Conservation (phyloP, 2,329 filamentous ascomycete species). For the Nemania diffusa region DNA sequence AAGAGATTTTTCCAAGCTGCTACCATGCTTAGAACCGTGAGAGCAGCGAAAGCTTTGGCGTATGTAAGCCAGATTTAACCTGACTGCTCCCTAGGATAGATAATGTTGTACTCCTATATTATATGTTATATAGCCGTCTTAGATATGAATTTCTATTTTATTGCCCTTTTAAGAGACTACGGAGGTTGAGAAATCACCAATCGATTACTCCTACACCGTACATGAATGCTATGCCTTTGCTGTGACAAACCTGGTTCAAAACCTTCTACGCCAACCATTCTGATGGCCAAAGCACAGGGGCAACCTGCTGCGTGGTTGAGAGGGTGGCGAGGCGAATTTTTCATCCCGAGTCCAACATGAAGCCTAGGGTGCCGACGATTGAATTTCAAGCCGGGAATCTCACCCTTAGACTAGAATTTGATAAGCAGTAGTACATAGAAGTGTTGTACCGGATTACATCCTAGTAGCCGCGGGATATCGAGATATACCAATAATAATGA, state of each 20-base stretch:
- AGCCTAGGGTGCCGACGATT: background rate
- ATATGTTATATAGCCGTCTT: background rate
- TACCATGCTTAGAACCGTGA: background rate
- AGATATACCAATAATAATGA: background rate
- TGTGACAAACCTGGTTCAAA: background rate
- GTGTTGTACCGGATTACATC: background rate
- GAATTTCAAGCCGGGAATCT: background rate
- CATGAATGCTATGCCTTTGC: background rate
- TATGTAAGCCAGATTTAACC: background rate
- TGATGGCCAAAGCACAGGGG: background rate
- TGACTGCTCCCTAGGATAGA: background rate
- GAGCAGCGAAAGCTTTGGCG: background rate
- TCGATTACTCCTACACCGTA: background rate
- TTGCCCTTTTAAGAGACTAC: background rate
- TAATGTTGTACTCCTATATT: background rate
- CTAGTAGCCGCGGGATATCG: background rate
- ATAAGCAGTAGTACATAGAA: too few relatives aligned
- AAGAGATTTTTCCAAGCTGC: background rate
- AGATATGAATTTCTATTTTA: background rate
- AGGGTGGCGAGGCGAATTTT: background rate
- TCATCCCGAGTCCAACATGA: background rate
- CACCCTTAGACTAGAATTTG: background rate
- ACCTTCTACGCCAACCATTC: background rate
- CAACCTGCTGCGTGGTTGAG: background rate
- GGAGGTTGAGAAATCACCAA: background rate